These are phyloP conservation scores for Cyclotella cryptica DNA, from an alignment of 108 stramenopile genomes.

Conservation along the genomic window DNA sequence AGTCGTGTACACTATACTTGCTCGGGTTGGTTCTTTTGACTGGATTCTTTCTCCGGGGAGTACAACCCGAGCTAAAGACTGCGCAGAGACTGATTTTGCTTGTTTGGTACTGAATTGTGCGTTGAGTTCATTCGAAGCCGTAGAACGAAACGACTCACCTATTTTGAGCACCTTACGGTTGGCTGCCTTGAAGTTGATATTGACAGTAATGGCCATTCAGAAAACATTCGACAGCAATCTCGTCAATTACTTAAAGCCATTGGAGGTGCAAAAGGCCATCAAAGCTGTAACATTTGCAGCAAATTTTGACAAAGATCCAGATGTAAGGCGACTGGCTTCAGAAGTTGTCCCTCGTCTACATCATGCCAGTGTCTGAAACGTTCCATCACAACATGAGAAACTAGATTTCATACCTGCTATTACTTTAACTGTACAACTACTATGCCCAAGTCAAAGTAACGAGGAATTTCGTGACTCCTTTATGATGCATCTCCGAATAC, in stretches of 20 bases:
- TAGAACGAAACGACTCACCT: neutral
- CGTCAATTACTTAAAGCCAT: slow-evolving; percentile 7
- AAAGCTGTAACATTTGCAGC: slow-evolving; percentile 22
- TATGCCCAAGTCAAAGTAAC: too few relatives aligned
- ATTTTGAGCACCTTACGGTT: slow-evolving; percentile 20
- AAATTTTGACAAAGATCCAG: slow-evolving; percentile 32
- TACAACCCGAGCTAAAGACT: neutral
- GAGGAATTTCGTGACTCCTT: neutral
- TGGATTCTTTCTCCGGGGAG: neutral
- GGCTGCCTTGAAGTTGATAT: slow-evolving; percentile 35
- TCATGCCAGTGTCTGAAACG: too few relatives aligned
- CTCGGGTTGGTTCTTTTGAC: slow-evolving; percentile 30
- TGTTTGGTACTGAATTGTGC: slow-evolving; percentile 25
- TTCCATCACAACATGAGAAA: neutral
- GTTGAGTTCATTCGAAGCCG: slow-evolving; percentile 24
- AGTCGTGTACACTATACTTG: slow-evolving; percentile 34
- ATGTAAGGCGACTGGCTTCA: slow-evolving; percentile 30
- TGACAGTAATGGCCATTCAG: slow-evolving; percentile 30
- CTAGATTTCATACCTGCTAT: neutral
- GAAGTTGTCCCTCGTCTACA: slow-evolving; percentile 31
- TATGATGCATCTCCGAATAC: slow-evolving; percentile 43
- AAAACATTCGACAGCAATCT: slow-evolving; percentile 11
- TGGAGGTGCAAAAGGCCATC: slow-evolving; percentile 27
- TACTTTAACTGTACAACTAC: too few relatives aligned
- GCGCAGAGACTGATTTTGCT: slow-evolving; percentile 16